A percentile compares a stretch with the other conserved stretches of the same genome.
These are phyloP conservation scores for Globisporangium rhizosaccharum DNA, from an alignment of 352 stramenopile species.

Conservation along the genomic window DNA sequence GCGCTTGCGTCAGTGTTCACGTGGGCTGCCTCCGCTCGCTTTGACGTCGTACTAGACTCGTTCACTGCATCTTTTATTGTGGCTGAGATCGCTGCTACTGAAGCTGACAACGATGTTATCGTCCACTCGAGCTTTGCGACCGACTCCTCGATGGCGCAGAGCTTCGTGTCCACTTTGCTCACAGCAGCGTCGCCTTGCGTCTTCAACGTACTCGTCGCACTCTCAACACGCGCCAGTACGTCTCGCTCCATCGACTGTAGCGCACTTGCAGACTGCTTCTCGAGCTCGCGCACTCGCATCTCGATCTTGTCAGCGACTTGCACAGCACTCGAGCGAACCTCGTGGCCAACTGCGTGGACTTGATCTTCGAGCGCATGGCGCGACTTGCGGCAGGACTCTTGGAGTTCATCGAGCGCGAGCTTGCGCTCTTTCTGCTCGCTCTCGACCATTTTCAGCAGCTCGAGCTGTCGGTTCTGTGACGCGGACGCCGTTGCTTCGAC, in stretches of 20 bases:
- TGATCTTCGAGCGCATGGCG: slow-evolving; percentile 48
- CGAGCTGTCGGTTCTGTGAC: slow-evolving; percentile 26
- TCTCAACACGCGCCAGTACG: slow-evolving; percentile 1
- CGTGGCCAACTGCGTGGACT: slow-evolving; percentile 31
- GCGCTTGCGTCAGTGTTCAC: slow-evolving; percentile 15
- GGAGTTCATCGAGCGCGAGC: slow-evolving; percentile 20
- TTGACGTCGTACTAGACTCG: no score
- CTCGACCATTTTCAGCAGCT: slow-evolving; percentile 28
- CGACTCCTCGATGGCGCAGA: slow-evolving; percentile 1
- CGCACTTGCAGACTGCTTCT: slow-evolving; percentile 20
- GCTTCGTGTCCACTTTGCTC: neutral
- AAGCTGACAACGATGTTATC: neutral
- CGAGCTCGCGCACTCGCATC: slow-evolving; percentile 25
- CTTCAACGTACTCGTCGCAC: slow-evolving; percentile 6
- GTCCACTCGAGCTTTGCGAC: slow-evolving; percentile 1
- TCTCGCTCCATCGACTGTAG: slow-evolving; percentile 13
- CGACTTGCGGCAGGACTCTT: slow-evolving; percentile 38
- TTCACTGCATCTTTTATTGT: neutral
- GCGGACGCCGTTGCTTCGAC: slow-evolving; percentile 17
- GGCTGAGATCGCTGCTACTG: neutral
- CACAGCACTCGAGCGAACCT: slow-evolving; percentile 28
- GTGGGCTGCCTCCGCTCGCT: neutral
- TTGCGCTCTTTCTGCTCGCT: slow-evolving; percentile 51
- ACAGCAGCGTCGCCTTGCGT: neutral
- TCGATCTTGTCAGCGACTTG: slow-evolving; percentile 25